Base-by-base conservation (phyloP, 345 rosid species). In the Nasturtium officinale region DNA sequence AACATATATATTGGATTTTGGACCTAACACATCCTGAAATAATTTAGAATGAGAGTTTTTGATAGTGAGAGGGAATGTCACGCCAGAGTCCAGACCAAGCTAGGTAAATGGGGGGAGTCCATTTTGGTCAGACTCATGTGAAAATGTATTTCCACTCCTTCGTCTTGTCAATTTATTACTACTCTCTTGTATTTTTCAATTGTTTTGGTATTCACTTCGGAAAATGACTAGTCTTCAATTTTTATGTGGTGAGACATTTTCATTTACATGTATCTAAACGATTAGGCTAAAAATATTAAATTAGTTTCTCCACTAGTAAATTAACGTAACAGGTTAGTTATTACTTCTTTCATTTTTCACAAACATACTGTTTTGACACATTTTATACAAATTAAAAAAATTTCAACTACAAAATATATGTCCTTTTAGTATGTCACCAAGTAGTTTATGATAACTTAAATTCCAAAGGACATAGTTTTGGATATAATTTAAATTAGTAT, bases 81-180 rank as follows among this genome's bases (percentile, higher is more conserved):
- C 66, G 38, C 59, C 26, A 32, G 67, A 60, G 16, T 30, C 59
- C 26, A 32, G 67, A 60, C 23, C 42, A 60, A 47, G 40, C 61
- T 17, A 16, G 51, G 42, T 47, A 30, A 26, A 28, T 25, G 43
- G n/a, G n/a, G 43, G 32, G 43, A 51, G 42, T 71, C 53, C 32
- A 72, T 29, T 53, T 40, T 72, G 56, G 77, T 54, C 71, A 73
- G 77, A 54, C 56, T 73, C 64, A 73, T 64, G 77, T 61, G 75
- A 60, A 71, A 60, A 61, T 48, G 20, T 48, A 50, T 35, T 16
- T 48, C 40, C 52, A 25, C 16, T 28, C 26, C 11, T 72, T 5
- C 7, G 69, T 52, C 69, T 61, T 72, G 76, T 72, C 76, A 72
- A 72, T 72, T 72, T 72, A 52, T 61, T 28, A 37, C 61, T 42